A percentile compares a stretch with the other conserved stretches of the same genome.
These are phyloP conservation scores for Nicotiana obtusifolia DNA, from an alignment of 257 asterid species.

Conservation along the genomic window DNA sequence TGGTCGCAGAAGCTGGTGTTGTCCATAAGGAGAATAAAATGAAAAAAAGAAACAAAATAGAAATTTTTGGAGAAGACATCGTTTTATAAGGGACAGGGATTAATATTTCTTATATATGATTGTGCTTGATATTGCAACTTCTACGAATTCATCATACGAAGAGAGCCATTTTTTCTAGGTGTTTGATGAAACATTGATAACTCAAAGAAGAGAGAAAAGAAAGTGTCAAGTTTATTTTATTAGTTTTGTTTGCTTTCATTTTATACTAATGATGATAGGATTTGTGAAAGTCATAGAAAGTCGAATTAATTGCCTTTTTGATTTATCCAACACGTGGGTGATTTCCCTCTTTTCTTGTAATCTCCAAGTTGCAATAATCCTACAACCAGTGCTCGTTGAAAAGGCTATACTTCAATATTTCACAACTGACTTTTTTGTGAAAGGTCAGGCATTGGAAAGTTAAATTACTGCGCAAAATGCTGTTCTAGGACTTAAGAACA, in stretches of 20 bases:
- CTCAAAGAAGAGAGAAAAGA: not conserved
- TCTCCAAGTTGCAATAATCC: not conserved
- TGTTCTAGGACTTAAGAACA: no score
- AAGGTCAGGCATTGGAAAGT: not conserved
- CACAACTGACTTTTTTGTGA: not conserved
- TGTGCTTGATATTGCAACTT: not conserved
- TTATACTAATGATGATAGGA: not conserved
- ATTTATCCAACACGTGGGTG: not conserved
- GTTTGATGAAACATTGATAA: not conserved
- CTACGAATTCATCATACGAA: not conserved
- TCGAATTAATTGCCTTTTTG: not conserved
- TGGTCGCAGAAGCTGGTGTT: slow-evolving; percentile 47
- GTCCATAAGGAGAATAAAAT: not conserved
- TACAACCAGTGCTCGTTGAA: not conserved
- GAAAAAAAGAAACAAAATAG: not conserved
- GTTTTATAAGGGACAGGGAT: not conserved
- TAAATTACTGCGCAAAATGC: not conserved
- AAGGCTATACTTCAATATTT: not conserved
- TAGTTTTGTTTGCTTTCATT: not conserved
- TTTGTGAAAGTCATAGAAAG: not conserved
- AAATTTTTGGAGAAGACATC: not conserved
- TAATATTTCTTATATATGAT: not conserved
- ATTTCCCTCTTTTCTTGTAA: not conserved
- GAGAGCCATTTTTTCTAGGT: not conserved
- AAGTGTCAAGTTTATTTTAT: not conserved